A percentile compares a stretch with the other conserved stretches of the same genome.
Conservation (phyloP, 139 green algal species). For the Spirogloea muscicola region DNA sequence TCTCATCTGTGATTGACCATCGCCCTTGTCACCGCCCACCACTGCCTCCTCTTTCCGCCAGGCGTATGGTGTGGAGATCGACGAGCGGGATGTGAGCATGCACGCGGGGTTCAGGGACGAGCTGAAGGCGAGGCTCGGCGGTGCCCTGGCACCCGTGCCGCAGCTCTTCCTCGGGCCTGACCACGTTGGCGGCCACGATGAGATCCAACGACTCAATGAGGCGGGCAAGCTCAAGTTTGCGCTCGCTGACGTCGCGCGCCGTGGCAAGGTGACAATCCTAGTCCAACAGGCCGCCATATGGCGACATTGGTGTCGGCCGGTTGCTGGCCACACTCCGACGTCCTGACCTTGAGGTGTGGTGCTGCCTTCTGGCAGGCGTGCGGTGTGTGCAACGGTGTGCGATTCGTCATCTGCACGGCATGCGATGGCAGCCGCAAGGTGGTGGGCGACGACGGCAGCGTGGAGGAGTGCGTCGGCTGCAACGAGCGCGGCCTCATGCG, state of each 20-base stretch:
- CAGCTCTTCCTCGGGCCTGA: conserved; percentile 32
- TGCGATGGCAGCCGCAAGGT: conserved; percentile 38
- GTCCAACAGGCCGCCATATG: background rate
- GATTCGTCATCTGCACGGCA: conserved; percentile 25
- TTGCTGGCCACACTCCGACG: background rate
- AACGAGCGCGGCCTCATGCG: conserved; percentile 35
- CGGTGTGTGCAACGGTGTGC: conserved; percentile 15
- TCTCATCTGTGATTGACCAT: no score
- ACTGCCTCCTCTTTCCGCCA: no score
- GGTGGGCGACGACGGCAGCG: conserved; percentile 3
- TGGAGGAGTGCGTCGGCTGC: conserved; percentile 14
- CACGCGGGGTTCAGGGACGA: conserved; percentile 24
- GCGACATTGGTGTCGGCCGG: background rate
- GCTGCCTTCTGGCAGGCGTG: conserved; percentile 8
- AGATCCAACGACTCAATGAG: conserved; percentile 24
- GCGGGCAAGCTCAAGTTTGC: background rate
- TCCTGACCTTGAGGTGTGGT: background rate
- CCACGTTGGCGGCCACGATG: conserved; percentile 26
- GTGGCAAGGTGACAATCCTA: background rate
- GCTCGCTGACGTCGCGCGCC: background rate
- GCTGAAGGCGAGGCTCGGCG: conserved; percentile 31
- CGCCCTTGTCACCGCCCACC: no score
- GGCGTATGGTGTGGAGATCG: conserved; percentile 19
- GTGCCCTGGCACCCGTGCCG: conserved; percentile 7
- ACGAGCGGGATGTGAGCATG: conserved; percentile 39